Base-by-base conservation (phyloP, 345 rosid genomes). In the Eutrema japonicum region DNA sequence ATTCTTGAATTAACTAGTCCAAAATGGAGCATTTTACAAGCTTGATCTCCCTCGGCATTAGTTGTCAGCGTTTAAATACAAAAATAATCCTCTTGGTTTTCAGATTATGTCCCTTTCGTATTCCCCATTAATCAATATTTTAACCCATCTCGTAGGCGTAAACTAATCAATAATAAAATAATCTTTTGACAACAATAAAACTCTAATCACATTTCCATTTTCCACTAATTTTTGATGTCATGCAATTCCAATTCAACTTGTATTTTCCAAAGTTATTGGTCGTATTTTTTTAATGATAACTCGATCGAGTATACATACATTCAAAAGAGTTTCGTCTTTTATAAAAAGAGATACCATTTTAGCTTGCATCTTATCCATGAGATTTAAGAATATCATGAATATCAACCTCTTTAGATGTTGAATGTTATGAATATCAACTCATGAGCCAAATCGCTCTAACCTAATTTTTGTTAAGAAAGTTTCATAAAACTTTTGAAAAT, bases 41-140 rank as follows among this genome's bases (percentile, higher is more conserved):
- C 74, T 81, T 77, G 77, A 81, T 74, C 71, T 72, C 64, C 47
- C 18, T 64, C 10, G 36, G 10, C 60, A 10, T 68, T 60, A 35
- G 63, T 75, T 61, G 70, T 68, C 74, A 68, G 60, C 64, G 46
- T 61, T 61, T 35, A 27, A 51, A 52, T 68, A 45, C 69, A 10
- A 72, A 72, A 63, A 60, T 60, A 29, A 66, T 74, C 73, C 38
- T 40, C 9, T 10, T 54, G 47, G 54, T 7, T 54, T 55, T 26
- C 38, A 68, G 63, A 46, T 33, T 74, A 16, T 66, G 72, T 66
- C 77, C 29, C 37, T 47, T 66, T 74, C 71, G 57, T 74, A 72
- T 74, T 49, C 66, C 72, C 66, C 29, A 18, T 18, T 18, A 56
- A 56, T 73, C 51, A 56, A 65, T 10, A 22, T 49, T 48, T 74